Evolutionary conservation across 208 protist genomes (phyloP).

Genomic region (Trypanosoma cruzi): DNA sequence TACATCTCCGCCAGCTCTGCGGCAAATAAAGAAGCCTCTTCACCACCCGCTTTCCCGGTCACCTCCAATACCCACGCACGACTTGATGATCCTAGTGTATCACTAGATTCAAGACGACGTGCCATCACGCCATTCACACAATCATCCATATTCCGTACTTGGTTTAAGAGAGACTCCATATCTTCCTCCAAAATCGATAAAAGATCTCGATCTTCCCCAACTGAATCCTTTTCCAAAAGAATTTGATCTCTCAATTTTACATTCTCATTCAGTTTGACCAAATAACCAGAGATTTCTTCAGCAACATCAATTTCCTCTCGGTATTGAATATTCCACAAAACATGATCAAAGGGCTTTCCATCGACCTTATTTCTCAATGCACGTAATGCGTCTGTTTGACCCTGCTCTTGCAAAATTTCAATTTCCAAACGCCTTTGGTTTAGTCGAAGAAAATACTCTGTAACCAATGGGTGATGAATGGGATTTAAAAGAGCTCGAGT

Average conservation of each 20-base stretch:
- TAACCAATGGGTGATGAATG: slow-evolving; percentile 82
- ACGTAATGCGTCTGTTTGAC: slow-evolving; percentile 18
- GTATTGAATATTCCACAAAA: slow-evolving; percentile 81
- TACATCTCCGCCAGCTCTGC: slow-evolving; percentile 79
- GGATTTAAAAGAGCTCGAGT: slow-evolving; percentile 49
- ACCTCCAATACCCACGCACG: slow-evolving; percentile 70
- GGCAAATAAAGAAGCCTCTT: slow-evolving; percentile 89
- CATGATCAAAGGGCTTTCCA: slow-evolving; percentile 55
- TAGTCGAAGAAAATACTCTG: slow-evolving; percentile 83
- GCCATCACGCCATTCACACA: slow-evolving; percentile 66
- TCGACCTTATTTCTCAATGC: slow-evolving; percentile 51
- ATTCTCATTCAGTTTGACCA: slow-evolving; percentile 74
- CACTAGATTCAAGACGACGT: slow-evolving; percentile 62
- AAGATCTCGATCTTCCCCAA: slow-evolving; percentile 68
- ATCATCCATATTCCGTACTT: slow-evolving; percentile 51
- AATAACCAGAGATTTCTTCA: slow-evolving; percentile 37
- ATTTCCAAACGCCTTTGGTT: slow-evolving; percentile 50
- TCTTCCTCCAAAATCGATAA: slow-evolving; percentile 78
- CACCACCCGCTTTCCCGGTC: slow-evolving; percentile 80
- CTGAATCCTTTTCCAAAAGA: slow-evolving; percentile 21
- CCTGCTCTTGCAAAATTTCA: slow-evolving; percentile 52
- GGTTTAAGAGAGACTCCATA: slow-evolving; percentile 38
- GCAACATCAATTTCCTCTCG: slow-evolving; percentile 75
- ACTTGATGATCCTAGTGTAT: slow-evolving; percentile 74
- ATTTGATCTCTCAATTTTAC: slow-evolving; percentile 48